phyloP scores from a whole-genome alignment of 192 early-diverging fungal species.

The Haplosporangium gracile region DNA sequence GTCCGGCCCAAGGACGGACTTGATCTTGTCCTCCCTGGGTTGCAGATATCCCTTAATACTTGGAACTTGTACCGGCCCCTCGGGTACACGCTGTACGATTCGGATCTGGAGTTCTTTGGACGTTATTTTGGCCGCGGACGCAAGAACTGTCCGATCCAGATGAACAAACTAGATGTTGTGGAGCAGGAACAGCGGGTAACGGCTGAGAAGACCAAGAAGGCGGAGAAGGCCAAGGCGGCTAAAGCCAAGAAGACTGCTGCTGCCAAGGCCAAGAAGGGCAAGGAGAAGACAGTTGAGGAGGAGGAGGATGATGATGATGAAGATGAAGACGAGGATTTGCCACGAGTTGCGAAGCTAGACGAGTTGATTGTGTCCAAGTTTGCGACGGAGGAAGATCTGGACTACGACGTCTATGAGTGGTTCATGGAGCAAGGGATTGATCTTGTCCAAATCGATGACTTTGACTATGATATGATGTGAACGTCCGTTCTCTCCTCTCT shows the following conservation, averaged over 20 bases:
- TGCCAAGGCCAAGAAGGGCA: background rate
- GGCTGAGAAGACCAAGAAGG: background rate
- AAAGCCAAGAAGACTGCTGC: background rate
- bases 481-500: background rate
- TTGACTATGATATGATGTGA: slow-evolving; percentile 11
- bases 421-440: slow-evolving; percentile 12
- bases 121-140: slow-evolving; percentile 26
- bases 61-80: slow-evolving; percentile 1
- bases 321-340: background rate
- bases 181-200: background rate
- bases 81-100: background rate
- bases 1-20: slow-evolving; percentile 25
- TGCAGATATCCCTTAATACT: background rate
- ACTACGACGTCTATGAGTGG: slow-evolving; percentile 15
- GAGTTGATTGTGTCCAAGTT: background rate
- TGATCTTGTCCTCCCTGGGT: slow-evolving; percentile 11
- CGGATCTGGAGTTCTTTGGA: slow-evolving; percentile 17
- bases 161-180: background rate
- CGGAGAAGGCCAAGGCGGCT: background rate
- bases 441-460: background rate
- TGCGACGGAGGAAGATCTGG: background rate
- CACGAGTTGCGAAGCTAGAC: background rate
- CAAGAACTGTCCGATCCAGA: background rate
- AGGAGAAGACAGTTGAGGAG: background rate
- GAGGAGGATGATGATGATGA: background rate